phyloP scores from a whole-genome alignment of 805 yeast species.

The Spencermartinsiella europaea region DNA sequence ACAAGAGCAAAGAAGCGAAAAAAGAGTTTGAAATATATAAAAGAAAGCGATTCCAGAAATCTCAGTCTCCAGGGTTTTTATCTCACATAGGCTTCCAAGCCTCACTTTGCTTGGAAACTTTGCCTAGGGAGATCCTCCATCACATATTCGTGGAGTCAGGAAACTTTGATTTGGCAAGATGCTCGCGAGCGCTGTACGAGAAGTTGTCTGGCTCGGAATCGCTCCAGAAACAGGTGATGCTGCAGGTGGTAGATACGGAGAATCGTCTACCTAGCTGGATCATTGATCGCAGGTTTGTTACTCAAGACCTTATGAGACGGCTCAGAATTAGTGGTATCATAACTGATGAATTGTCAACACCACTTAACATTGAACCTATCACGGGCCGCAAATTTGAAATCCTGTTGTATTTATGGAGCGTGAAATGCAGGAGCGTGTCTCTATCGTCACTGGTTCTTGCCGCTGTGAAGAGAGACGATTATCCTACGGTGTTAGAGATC shows the following conservation, averaged over 20 bases:
- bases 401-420: constrained; percentile 16
- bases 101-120: constrained; percentile 24
- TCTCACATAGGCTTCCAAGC: neutral
- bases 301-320: constrained; percentile 30
- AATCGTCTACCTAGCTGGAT: constrained; percentile 17
- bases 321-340: constrained; percentile 45
- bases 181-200: constrained; percentile 29
- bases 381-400: constrained; percentile 26
- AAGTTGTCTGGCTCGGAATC: constrained; percentile 27
- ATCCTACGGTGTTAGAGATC: constrained; percentile 1
- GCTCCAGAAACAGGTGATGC: constrained; percentile 21
- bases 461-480: constrained; percentile 1
- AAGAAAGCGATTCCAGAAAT: neutral
- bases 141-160: constrained; percentile 38
- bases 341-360: neutral
- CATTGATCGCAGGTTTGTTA: constrained; percentile 24
- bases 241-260: neutral
- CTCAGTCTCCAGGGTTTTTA: neutral
- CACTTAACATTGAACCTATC: constrained; percentile 51
- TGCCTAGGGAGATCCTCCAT: constrained; percentile 43
- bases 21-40: neutral
- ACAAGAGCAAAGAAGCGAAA: neutral
- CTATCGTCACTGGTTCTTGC: constrained; percentile 9
- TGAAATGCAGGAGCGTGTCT: constrained; percentile 16
- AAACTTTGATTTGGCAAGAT: constrained; percentile 35